phyloP scores from a whole-genome alignment of 2,329 filamentous ascomycete genomes.

The Pseudogymnoascus sp. region DNA sequence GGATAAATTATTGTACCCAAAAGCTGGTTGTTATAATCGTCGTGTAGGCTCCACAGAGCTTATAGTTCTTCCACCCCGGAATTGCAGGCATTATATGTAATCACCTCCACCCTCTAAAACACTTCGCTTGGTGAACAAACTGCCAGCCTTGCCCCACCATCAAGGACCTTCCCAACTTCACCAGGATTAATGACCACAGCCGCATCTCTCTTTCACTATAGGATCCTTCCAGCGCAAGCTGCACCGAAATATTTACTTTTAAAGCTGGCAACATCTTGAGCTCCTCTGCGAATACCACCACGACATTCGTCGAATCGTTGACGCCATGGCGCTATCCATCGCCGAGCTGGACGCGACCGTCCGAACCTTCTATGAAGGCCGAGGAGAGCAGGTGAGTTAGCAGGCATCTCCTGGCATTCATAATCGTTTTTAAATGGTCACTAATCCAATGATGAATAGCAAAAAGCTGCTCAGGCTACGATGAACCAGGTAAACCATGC shows the following conservation, averaged over 20 bases:
- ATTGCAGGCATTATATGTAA: conserved; percentile 10
- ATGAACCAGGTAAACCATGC: conserved; percentile 70
- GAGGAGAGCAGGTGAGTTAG: conserved; percentile 74
- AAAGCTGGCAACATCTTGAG: conserved; percentile 3
- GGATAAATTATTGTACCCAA: not conserved
- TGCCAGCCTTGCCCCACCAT: conserved; percentile 11
- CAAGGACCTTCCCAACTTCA: conserved; percentile 8
- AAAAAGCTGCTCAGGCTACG: conserved; percentile 90
- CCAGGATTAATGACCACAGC: conserved; percentile 8
- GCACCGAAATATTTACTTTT: conserved; percentile 10
- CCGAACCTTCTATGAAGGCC: conserved; percentile 94
- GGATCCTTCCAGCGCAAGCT: conserved; percentile 11
- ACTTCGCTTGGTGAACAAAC: conserved; percentile 9
- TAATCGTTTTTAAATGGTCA: conserved; percentile 16
- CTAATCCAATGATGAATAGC: conserved; percentile 51
- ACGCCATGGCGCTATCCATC: conserved; percentile 63
- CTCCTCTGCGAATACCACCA: conserved; percentile 11
- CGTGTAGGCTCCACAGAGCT: conserved; percentile 1
- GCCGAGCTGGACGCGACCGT: conserved; percentile 94
- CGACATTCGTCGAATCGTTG: conserved; percentile 20
- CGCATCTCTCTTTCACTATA: conserved; percentile 8
- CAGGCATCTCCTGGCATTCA: conserved; percentile 3
- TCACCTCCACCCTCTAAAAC: conserved; percentile 11
- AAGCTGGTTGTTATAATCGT: not conserved
- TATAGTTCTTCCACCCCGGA: conserved; percentile 8